Base-by-base conservation (phyloP, 23 red algal genomes). In the Gracilaria domingensis region DNA sequence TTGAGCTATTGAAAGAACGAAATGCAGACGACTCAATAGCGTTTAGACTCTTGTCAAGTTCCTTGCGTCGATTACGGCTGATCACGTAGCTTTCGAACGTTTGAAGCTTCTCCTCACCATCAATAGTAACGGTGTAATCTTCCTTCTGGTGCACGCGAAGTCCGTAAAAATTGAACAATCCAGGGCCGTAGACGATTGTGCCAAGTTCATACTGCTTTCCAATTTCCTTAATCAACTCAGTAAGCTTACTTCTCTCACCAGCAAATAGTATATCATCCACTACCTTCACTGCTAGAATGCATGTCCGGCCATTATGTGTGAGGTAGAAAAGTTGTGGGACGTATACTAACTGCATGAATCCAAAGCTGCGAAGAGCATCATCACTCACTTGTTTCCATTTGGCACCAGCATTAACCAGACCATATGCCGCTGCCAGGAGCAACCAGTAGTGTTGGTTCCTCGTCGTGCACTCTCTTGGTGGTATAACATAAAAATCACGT, bases 251-350 rank as follows among this genome's bases (percentile, higher is more conserved):
- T 70, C 36, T n/a, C n/a, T n/a, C n/a, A n/a, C n/a, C 59, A 60
- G 58, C 76, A 75, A 83, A 56, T 12, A 83, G 1, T 2, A 92
- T 83, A 73, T 82, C 77, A 74, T 92, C 88, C 20, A 83, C 88
- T 5, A 83, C 79, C 35, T 92, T 92, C 14, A 83, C 88, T 0
- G 65, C 75, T 11, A 83, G 7, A 12, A 76, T 29, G 20, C 44
- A 11, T 0, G 74, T 20, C 0, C 71, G 9, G 20, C 66, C 79
- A 42, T 51, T 8, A 7, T 16, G 9, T 12, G 20, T 40, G 0
- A 11, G 0, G 50, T 83, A 82, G 26, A 83, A 83, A 0, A 92
- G 79, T 37, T 92, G 88, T 23, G 88, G 75, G 1, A 92, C 79
- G 18, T 92, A 77, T 26, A 75, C 16, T 1, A 64, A 32, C 23